Evolutionary conservation across 768 basidiomycete genomes (phyloP).

Genomic region (Lentinula boryana): DNA sequence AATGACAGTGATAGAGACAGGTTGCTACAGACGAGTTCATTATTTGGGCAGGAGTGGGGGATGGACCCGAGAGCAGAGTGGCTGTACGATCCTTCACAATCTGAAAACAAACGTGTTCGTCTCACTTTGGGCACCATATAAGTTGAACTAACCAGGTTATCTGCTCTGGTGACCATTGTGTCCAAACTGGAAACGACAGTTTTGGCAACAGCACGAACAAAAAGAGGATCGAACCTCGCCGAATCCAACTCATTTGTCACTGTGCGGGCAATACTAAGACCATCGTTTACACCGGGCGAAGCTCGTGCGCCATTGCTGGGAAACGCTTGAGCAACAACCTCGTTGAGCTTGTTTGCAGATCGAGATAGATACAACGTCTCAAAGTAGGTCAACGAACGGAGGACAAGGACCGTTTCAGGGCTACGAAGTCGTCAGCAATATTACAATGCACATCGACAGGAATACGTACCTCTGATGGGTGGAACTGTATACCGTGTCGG

Average conservation of each 20-base stretch:
- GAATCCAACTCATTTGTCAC: conserved; percentile 91
- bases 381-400: conserved; percentile 78
- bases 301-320: conserved; percentile 58
- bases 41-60: conserved; percentile 72
- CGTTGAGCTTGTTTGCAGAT: conserved; percentile 78
- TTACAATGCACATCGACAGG: neutral
- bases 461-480: conserved; percentile 71
- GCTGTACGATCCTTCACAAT: conserved; percentile 74
- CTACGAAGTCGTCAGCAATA: conserved; percentile 31
- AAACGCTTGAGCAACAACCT: conserved; percentile 73
- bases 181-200: conserved; percentile 66
- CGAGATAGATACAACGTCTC: conserved; percentile 87
- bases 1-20: conserved; percentile 74
- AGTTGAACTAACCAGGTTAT: conserved; percentile 53
- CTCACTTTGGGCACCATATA: neutral
- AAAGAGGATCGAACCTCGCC: conserved; percentile 86
- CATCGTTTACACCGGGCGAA: conserved; percentile 74
- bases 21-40: conserved; percentile 75
- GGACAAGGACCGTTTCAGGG: conserved; percentile 85
- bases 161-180: conserved; percentile 55
- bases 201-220: conserved; percentile 75
- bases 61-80: conserved; percentile 65
- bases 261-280: conserved; percentile 66
- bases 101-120: conserved; percentile 30
- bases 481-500: conserved; percentile 86